Evolutionary conservation across 805 yeast genomes (phyloP).

Genomic region (Lipomyces japonicus): DNA sequence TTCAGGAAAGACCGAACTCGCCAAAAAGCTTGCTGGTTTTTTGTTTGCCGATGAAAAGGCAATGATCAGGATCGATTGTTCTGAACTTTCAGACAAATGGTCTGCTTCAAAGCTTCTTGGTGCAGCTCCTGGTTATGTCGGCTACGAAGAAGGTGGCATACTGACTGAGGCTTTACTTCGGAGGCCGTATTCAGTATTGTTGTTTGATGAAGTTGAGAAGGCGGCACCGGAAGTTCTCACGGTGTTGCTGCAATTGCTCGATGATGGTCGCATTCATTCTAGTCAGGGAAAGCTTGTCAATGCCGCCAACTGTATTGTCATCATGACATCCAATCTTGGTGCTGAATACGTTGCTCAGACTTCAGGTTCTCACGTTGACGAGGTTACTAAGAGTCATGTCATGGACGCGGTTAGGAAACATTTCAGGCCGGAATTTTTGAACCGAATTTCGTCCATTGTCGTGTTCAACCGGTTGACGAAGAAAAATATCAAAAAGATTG

Average conservation of each 20-base stretch:
- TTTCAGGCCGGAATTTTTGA: constrained; percentile 95
- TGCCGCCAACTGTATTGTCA: constrained; percentile 86
- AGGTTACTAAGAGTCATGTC: constrained; percentile 68
- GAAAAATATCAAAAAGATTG: constrained; percentile 89
- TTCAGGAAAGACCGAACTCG: constrained; percentile 97
- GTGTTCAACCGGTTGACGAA: constrained; percentile 89
- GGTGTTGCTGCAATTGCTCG: constrained; percentile 83
- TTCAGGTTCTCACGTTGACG: constrained; percentile 55
- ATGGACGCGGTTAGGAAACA: constrained; percentile 80
- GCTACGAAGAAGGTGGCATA: constrained; percentile 96
- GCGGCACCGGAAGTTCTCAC: constrained; percentile 98
- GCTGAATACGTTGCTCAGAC: constrained; percentile 80
- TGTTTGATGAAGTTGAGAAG: constrained; percentile 96
- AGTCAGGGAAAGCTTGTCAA: constrained; percentile 91
- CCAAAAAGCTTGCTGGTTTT: constrained; percentile 94
- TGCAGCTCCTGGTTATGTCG: constrained; percentile 96
- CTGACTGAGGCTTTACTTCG: constrained; percentile 87
- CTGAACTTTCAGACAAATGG: constrained; percentile 92
- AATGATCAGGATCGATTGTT: constrained; percentile 96
- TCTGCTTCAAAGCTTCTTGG: constrained; percentile 92
- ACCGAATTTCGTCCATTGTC: constrained; percentile 90
- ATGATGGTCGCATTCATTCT: constrained; percentile 94
- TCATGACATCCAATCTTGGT: constrained; percentile 96
- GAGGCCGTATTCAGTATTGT: constrained; percentile 91
- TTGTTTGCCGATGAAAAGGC: constrained; percentile 94